Percentiles rank a stretch among this genome's conserved stretches.
Evolutionary conservation across 2,329 filamentous ascomycete genomes (phyloP).

Genomic region (Nemania sp.): DNA sequence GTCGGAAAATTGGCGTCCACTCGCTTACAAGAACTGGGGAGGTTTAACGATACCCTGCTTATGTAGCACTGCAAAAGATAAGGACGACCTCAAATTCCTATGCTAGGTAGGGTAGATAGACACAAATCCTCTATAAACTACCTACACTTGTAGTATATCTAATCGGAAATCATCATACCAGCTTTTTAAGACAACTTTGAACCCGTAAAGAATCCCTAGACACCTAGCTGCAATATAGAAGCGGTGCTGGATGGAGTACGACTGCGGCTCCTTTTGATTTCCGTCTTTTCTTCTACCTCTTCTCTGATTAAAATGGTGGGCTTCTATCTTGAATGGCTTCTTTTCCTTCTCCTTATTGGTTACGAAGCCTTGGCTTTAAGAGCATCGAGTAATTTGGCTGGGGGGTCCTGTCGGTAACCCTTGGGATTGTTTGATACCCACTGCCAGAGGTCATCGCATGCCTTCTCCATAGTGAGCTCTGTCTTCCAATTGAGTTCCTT

Average conservation of each 20-base stretch:
- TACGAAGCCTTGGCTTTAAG: slow-evolving; percentile 50
- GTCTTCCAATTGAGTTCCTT: slow-evolving; percentile 92
- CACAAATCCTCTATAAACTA: too few relatives aligned
- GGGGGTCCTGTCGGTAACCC: slow-evolving; percentile 92
- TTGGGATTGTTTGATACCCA: slow-evolving; percentile 98
- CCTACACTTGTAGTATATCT: not conserved
- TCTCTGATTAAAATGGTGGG: slow-evolving; percentile 12
- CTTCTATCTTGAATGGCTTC: not conserved
- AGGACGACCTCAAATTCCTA: too few relatives aligned
- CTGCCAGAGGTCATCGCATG: slow-evolving; percentile 91
- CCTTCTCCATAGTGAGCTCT: slow-evolving; percentile 85
- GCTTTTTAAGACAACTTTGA: not conserved
- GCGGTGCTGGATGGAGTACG: not conserved
- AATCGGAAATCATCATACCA: not conserved
- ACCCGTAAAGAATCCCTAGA: slow-evolving; percentile 1
- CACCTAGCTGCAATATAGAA: slow-evolving; percentile 5
- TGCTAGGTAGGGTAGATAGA: too few relatives aligned
- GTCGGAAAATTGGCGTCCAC: too few relatives aligned
- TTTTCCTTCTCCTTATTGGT: not conserved
- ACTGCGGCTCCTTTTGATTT: not conserved
- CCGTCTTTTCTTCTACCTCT: slow-evolving; percentile 6
- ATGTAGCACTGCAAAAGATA: too few relatives aligned
- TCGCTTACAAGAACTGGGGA: too few relatives aligned
- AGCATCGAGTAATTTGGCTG: slow-evolving; percentile 74
- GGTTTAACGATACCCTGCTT: too few relatives aligned